phyloP scores from a whole-genome alignment of 2,329 filamentous ascomycete genomes.

The Microsporum ferrugineum region DNA sequence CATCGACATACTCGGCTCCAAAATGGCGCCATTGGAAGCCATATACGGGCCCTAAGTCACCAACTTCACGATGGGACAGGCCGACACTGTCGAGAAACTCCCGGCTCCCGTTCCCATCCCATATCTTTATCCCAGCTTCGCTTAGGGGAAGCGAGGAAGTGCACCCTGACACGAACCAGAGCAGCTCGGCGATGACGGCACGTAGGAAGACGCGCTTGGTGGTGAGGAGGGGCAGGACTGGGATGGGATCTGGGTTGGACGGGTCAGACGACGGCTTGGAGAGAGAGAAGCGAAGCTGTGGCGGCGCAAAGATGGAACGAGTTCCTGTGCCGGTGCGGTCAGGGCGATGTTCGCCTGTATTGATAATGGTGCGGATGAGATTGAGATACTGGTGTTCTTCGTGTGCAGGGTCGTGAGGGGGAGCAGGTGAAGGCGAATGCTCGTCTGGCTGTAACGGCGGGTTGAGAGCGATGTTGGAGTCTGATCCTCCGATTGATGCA shows the following conservation, averaged over 20 bases:
- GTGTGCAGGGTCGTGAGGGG: slow-evolving; percentile 38
- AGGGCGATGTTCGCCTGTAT: slow-evolving; percentile 72
- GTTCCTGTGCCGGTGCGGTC: slow-evolving; percentile 94
- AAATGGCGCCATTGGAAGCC: slow-evolving; percentile 99
- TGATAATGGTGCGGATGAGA: slow-evolving; percentile 73
- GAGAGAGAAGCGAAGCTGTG: slow-evolving; percentile 75
- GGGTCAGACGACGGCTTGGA: slow-evolving; percentile 40
- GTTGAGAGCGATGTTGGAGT: neutral
- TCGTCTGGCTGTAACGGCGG: neutral
- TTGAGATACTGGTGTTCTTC: slow-evolving; percentile 93
- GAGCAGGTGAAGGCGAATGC: neutral
- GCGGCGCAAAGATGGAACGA: slow-evolving; percentile 74
- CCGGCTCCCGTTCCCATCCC: slow-evolving; percentile 92
- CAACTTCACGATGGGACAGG: slow-evolving; percentile 66
- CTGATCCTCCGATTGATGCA: neutral
- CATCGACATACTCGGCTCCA: slow-evolving; percentile 75
- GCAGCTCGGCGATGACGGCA: slow-evolving; percentile 79
- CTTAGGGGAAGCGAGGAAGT: slow-evolving; percentile 70
- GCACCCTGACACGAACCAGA: slow-evolving; percentile 85
- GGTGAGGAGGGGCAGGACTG: slow-evolving; percentile 81
- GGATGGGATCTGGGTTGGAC: slow-evolving; percentile 27
- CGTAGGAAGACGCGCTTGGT: slow-evolving; percentile 93
- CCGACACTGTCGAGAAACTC: slow-evolving; percentile 80
- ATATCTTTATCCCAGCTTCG: slow-evolving; percentile 81
- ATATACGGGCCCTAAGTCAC: slow-evolving; percentile 90